A percentile compares a stretch with the other conserved stretches of the same genome.
phyloP scores from a whole-genome alignment of 768 basidiomycete species.

The Asterophora lycoperdoides region DNA sequence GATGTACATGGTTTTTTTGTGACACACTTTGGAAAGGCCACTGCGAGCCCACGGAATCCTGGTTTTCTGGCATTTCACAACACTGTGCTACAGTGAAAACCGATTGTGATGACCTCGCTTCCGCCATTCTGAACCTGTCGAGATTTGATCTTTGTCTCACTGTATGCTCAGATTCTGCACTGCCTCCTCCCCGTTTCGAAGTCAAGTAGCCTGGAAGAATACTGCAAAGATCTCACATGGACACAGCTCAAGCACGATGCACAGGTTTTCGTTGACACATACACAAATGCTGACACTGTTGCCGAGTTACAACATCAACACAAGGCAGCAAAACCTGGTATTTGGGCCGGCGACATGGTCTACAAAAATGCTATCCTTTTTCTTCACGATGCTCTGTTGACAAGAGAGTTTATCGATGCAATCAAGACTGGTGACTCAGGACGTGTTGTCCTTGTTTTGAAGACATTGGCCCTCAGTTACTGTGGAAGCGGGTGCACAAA shows the following conservation, averaged over 20 bases:
- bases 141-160: slow-evolving; percentile 31
- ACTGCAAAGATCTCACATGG: slow-evolving; percentile 5
- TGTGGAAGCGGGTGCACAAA: slow-evolving; percentile 19
- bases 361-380: slow-evolving; percentile 27
- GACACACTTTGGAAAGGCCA: slow-evolving; percentile 28
- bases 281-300: too few species aligned
- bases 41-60: slow-evolving; percentile 26
- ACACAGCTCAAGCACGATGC: not conserved
- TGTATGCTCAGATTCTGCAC: slow-evolving; percentile 30
- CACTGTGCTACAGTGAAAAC: slow-evolving; percentile 28
- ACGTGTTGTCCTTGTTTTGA: slow-evolving; percentile 23
- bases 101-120: slow-evolving; percentile 31
- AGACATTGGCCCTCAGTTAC: slow-evolving; percentile 19
- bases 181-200: slow-evolving; percentile 27
- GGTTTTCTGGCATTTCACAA: slow-evolving; percentile 33
- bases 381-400: slow-evolving; percentile 24
- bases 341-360: slow-evolving; percentile 25
- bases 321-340: not conserved
- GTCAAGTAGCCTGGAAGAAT: slow-evolving; percentile 14
- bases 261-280: not conserved
- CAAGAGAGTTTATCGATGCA: slow-evolving; percentile 24
- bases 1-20: slow-evolving; percentile 26
- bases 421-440: slow-evolving; percentile 31
- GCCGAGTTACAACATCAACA: too few species aligned
- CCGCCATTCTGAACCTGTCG: slow-evolving; percentile 31